Evolutionary conservation across 495 filamentous ascomycete genomes (phyloP).

Genomic region (Xylaria cubensis): DNA sequence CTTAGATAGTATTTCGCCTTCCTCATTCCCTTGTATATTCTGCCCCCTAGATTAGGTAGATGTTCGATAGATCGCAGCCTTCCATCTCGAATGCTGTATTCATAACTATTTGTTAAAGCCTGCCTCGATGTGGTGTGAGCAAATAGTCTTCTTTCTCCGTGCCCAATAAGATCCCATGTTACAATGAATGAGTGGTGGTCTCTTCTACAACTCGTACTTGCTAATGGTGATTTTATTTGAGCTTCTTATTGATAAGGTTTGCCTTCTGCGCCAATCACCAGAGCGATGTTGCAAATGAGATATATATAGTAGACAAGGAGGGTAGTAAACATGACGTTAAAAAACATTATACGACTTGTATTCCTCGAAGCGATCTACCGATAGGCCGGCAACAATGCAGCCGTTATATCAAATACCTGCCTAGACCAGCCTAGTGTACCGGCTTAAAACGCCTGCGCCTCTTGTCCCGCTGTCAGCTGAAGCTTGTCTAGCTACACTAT

Average conservation of each 20-base stretch:
- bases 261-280: not conserved
- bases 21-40: constrained; percentile 8
- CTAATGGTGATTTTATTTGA: not conserved
- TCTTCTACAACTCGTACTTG: not conserved
- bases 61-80: not conserved
- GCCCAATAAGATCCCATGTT: not conserved
- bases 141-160: not conserved
- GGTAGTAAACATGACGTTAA: not conserved
- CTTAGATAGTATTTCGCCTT: not conserved
- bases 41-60: constrained; percentile 3
- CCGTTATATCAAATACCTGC: constrained; percentile 1
- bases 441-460: constrained; percentile 1
- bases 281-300: not conserved
- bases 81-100: not conserved
- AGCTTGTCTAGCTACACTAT: not conserved
- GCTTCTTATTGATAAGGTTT: not conserved
- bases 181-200: not conserved
- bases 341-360: not conserved
- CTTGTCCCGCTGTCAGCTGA: not conserved
- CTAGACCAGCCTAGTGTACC: not conserved
- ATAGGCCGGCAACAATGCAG: not conserved
- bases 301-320: not conserved
- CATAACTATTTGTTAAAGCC: not conserved
- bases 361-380: not conserved
- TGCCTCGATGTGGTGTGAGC: not conserved